Percentiles rank a stretch among this genome's conserved stretches.
phyloP scores from a whole-genome alignment of 2,329 filamentous ascomycete species.

The Penicillium sclerotigenum region DNA sequence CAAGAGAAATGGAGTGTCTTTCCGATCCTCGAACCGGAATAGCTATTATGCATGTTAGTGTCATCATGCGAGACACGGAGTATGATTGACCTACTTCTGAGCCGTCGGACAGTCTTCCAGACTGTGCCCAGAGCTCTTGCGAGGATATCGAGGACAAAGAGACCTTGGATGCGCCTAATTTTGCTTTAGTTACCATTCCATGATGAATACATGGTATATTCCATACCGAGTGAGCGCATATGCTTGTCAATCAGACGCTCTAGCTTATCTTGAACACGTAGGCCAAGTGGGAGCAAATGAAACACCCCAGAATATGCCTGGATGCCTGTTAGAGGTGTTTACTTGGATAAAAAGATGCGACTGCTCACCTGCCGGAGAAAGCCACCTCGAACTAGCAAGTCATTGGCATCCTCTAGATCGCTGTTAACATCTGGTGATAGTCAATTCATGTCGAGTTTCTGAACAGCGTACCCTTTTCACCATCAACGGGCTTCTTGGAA shows the following conservation, averaged over 20 bases:
- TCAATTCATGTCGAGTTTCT: conserved; percentile 36
- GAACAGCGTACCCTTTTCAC: conserved; percentile 40
- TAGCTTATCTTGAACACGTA: conserved; percentile 83
- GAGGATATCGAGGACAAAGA: conserved; percentile 56
- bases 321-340: background rate
- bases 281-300: conserved; percentile 82
- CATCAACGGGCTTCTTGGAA: conserved; percentile 51
- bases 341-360: background rate
- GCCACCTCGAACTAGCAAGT: conserved; percentile 66
- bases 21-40: conserved; percentile 77
- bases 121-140: conserved; percentile 76
- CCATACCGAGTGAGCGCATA: conserved; percentile 70
- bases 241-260: conserved; percentile 82
- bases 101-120: conserved; percentile 72
- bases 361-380: conserved; percentile 66
- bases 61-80: background rate
- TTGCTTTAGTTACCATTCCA: background rate
- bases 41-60: conserved; percentile 53
- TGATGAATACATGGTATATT: background rate
- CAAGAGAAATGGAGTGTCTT: conserved; percentile 69
- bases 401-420: conserved; percentile 56
- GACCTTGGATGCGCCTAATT: conserved; percentile 22
- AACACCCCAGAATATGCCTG: conserved; percentile 87
- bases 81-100: conserved; percentile 61
- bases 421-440: conserved; percentile 30